A percentile compares a stretch with the other conserved stretches of the same genome.
These are phyloP conservation scores for Exophiala oligosperma DNA, from an alignment of 2,329 filamentous ascomycete genomes.

Conservation along the genomic window DNA sequence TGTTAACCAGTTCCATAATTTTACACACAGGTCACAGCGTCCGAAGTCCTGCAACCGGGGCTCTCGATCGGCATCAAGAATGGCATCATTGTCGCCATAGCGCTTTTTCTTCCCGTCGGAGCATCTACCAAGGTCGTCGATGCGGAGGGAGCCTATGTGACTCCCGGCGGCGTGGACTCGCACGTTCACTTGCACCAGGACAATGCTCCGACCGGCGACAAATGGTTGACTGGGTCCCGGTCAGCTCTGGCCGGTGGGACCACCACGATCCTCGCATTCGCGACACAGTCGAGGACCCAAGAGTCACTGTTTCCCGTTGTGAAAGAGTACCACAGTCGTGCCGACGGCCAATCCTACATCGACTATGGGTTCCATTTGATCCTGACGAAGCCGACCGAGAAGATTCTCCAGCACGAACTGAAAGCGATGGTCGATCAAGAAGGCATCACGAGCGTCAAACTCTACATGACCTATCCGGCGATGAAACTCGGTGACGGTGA, in stretches of 20 bases:
- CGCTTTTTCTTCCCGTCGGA: slow-evolving; percentile 37
- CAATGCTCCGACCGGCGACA: slow-evolving; percentile 46
- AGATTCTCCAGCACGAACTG: slow-evolving; percentile 41
- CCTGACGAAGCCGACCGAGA: slow-evolving; percentile 34
- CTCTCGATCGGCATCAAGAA: slow-evolving; percentile 50
- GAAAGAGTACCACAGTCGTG: slow-evolving; percentile 48
- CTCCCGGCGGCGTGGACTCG: slow-evolving; percentile 49
- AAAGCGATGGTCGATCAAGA: slow-evolving; percentile 37
- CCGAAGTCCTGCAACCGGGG: slow-evolving; percentile 44
- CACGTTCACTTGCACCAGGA: slow-evolving; percentile 52
- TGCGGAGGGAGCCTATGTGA: slow-evolving; percentile 37
- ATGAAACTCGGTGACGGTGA: slow-evolving; percentile 43
- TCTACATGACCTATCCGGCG: slow-evolving; percentile 51
- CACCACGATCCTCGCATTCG: slow-evolving; percentile 61
- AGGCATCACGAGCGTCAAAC: slow-evolving; percentile 48
- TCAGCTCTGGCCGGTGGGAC: slow-evolving; percentile 60
- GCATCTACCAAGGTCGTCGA: slow-evolving; percentile 42
- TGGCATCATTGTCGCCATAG: slow-evolving; percentile 50
- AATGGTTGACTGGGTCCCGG: slow-evolving; percentile 51
- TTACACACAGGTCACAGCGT: slow-evolving; percentile 44
- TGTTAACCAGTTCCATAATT: not conserved
- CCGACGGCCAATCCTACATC: slow-evolving; percentile 50
- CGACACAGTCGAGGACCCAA: slow-evolving; percentile 51
- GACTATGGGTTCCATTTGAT: slow-evolving; percentile 57
- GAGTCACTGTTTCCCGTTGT: slow-evolving; percentile 49